A percentile compares a stretch with the other conserved stretches of the same genome.
phyloP scores from a whole-genome alignment of 2,329 filamentous ascomycete genomes.

The Penicillium griseofulvum region DNA sequence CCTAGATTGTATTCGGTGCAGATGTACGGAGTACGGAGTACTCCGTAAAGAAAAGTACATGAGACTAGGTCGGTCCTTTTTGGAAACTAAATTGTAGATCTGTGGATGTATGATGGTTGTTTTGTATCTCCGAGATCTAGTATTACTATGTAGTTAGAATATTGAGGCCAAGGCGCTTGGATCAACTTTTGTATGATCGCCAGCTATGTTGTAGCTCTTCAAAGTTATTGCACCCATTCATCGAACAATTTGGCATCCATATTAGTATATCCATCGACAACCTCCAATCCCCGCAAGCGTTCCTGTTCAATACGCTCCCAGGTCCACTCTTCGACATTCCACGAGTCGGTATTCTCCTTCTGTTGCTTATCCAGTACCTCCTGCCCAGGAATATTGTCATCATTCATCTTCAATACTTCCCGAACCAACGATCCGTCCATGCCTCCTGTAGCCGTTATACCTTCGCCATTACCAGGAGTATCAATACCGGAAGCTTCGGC shows the following conservation, averaged over 20 bases:
- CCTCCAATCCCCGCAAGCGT: constrained; percentile 52
- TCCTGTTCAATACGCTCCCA: constrained; percentile 62
- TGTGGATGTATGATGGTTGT: neutral
- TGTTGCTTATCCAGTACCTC: constrained; percentile 32
- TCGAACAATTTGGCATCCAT: constrained; percentile 53
- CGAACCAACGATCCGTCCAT: constrained; percentile 38
- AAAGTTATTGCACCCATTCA: constrained; percentile 38
- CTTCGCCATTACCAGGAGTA: constrained; percentile 34
- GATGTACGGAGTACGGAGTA: neutral
- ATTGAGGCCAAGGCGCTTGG: neutral
- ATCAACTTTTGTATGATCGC: neutral
- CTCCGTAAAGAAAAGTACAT: neutral
- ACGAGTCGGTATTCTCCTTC: constrained; percentile 32
- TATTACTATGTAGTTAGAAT: neutral
- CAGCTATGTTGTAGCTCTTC: neutral
- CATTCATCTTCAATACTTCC: constrained; percentile 37
- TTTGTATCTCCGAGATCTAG: neutral
- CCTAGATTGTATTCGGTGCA: neutral
- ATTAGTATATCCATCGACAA: constrained; percentile 55
- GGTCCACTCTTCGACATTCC: constrained; percentile 50
- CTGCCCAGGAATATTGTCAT: constrained; percentile 28
- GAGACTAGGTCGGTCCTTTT: neutral
- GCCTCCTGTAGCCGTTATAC: constrained; percentile 31
- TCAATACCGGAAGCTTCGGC: constrained; percentile 30
- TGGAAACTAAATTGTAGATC: neutral